These are phyloP conservation scores for Metarhizium rileyi DNA, from an alignment of 2,329 filamentous ascomycete species.

Conservation along the genomic window DNA sequence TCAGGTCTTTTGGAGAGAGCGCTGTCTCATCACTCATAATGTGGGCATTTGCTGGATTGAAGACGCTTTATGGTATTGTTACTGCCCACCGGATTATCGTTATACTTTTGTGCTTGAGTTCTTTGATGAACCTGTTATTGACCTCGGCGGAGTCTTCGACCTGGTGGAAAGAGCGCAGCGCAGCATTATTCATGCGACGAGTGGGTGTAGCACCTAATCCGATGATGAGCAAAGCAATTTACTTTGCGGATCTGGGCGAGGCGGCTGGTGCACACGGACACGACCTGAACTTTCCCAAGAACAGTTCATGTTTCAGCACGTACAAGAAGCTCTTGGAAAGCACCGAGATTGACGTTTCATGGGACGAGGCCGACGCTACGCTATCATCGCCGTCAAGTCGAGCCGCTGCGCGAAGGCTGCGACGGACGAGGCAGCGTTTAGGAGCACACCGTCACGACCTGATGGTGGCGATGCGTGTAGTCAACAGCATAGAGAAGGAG, in stretches of 20 bases:
- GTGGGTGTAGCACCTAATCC: conserved; percentile 71
- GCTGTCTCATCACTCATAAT: conserved; percentile 68
- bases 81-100: conserved; percentile 70
- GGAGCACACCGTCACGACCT: conserved; percentile 83
- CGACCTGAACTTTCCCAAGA: conserved; percentile 26
- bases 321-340: conserved; percentile 50
- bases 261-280: conserved; percentile 33
- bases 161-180: conserved; percentile 82
- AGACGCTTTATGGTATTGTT: conserved; percentile 56
- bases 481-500: conserved; percentile 83
- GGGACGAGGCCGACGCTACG: conserved; percentile 39
- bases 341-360: conserved; percentile 47
- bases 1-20: conserved; percentile 65
- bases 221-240: conserved; percentile 78
- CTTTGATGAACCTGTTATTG: conserved; percentile 64
- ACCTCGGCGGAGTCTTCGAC: conserved; percentile 61
- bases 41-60: conserved; percentile 58
- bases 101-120: conserved; percentile 55
- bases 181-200: conserved; percentile 68
- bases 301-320: conserved; percentile 50
- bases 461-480: conserved; percentile 77
- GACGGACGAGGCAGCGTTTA: conserved; percentile 72
- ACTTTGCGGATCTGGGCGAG: conserved; percentile 69
- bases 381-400: conserved; percentile 39
- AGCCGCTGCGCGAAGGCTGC: conserved; percentile 54